phyloP scores from a whole-genome alignment of 345 rosid species.

The Citrus mangshanensis region DNA sequence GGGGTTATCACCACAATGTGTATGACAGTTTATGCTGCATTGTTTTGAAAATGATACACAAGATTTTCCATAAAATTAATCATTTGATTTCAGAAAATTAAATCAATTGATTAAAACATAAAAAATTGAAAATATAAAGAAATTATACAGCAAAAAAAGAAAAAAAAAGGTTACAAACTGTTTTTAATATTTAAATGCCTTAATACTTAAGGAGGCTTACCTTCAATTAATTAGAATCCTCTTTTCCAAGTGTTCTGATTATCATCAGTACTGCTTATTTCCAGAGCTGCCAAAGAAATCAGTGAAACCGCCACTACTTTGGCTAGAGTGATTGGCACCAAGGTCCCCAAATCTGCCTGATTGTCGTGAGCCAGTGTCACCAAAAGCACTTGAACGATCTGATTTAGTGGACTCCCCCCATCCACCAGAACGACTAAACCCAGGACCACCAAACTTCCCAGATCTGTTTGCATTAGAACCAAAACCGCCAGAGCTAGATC shows the following conservation, averaged over 20 bases:
- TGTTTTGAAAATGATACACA: not conserved
- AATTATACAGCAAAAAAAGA: not conserved
- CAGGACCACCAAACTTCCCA: slow-evolving; percentile 35
- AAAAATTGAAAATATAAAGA: not conserved
- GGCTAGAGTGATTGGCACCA: slow-evolving; percentile 15
- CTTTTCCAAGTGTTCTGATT: not conserved
- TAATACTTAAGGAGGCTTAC: slow-evolving; percentile 1
- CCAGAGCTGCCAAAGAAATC: slow-evolving; percentile 14
- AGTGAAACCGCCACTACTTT: slow-evolving; percentile 25
- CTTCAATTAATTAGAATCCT: not conserved
- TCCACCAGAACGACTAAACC: slow-evolving; percentile 33
- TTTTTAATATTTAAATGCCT: not conserved
- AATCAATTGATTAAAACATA: not conserved
- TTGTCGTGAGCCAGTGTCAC: slow-evolving; percentile 39
- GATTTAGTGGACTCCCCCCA: slow-evolving; percentile 35
- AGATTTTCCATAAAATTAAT: not conserved
- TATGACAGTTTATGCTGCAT: not conserved
- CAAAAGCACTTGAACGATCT: slow-evolving; percentile 39
- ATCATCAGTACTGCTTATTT: not conserved
- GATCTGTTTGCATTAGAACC: slow-evolving; percentile 23
- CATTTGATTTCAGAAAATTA: not conserved
- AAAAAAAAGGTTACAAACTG: not conserved
- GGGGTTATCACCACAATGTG: not conserved
- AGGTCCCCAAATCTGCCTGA: slow-evolving; percentile 37
- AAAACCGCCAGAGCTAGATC: slow-evolving; percentile 27